Evolutionary conservation across 1,284 basidiomycete species (phyloP), one percentile per base, ranked within the genome.

Genomic region (Meira miltonrushii): DNA sequence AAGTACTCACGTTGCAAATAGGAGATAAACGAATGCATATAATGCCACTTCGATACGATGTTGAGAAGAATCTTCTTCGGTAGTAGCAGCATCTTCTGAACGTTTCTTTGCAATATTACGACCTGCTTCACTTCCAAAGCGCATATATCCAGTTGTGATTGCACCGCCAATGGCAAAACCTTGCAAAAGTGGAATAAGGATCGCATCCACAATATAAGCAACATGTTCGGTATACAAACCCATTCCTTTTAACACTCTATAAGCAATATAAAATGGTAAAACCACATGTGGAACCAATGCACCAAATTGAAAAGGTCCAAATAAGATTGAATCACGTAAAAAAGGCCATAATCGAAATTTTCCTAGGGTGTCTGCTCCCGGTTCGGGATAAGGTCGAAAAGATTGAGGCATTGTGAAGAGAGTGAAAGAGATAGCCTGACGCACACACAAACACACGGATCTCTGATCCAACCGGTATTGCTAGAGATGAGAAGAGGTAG

Each of bases 341-440:
- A 53, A 53, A 33, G 17, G 17, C 12, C 17, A 28, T 41, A 53
- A n/a, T 13, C 28, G 2, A 28, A 53, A 53, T 2, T 15, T 39
- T 12, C 50, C 50, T 23, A 7, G 4, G 3, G 23, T 41, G n/a
- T 53, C 50, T 5, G 3, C 15, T 19, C 37, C 50, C 6, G 23
- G 23, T 38, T 53, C 50, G 15, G 50, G 50, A 53, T 53, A 39
- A 38, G 50, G 50, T n/a, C 37, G 50, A 25, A 53, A 53, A 38
- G 23, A 33, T 12, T n/a, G 28, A 3, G 46, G n/a, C 46, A 48
- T 48, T 19, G 5, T 48, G 46, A 48, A 17, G 21, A 23, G 12
- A 48, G n/a, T 12, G 15, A 9, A 17, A 46, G 44, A 17, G 44
- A 17, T 10, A 21, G 8, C 23, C 17, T 12, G 44, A 46, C 15